Evolutionary conservation across 2,329 filamentous ascomycete species (phyloP).

Genomic region (Talaromyces sp.): DNA sequence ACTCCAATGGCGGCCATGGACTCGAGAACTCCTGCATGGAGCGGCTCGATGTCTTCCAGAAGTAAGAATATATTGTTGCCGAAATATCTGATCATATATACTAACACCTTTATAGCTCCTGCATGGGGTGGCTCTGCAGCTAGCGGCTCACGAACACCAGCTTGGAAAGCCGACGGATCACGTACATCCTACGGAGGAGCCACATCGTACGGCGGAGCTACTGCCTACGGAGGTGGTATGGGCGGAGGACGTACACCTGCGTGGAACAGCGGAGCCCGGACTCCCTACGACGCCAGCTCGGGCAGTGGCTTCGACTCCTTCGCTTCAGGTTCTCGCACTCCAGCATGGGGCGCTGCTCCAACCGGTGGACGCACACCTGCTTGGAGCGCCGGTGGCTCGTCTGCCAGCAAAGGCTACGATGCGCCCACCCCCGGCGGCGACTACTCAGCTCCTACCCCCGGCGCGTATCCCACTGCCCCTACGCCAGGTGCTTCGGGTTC

Average conservation of each 20-base stretch:
- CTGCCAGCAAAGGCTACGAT: slow-evolving; percentile 52
- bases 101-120: slow-evolving; percentile 31
- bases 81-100: neutral
- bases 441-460: slow-evolving; percentile 63
- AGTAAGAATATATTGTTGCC: slow-evolving; percentile 48
- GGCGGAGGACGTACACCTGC: slow-evolving; percentile 66
- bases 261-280: slow-evolving; percentile 73
- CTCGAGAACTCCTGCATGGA: slow-evolving; percentile 74
- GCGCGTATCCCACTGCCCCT: slow-evolving; percentile 51
- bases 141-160: slow-evolving; percentile 46
- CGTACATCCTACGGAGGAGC: slow-evolving; percentile 54
- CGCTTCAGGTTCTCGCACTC: slow-evolving; percentile 69
- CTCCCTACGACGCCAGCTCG: slow-evolving; percentile 54
- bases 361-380: slow-evolving; percentile 44
- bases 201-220: slow-evolving; percentile 61
- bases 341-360: slow-evolving; percentile 58
- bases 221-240: slow-evolving; percentile 63
- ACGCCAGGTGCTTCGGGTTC: slow-evolving; percentile 63
- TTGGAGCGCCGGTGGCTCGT: slow-evolving; percentile 29
- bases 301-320: slow-evolving; percentile 64
- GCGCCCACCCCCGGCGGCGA: slow-evolving; percentile 66
- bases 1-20: slow-evolving; percentile 60
- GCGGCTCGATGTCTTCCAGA: slow-evolving; percentile 46
- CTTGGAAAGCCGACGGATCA: slow-evolving; percentile 54
- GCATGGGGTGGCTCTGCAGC: slow-evolving; percentile 32